Percentiles rank a stretch among this genome's conserved stretches.
These are phyloP conservation scores for Raffaelea albimanens DNA, from an alignment of 2,329 filamentous ascomycete genomes.

Conservation along the genomic window DNA sequence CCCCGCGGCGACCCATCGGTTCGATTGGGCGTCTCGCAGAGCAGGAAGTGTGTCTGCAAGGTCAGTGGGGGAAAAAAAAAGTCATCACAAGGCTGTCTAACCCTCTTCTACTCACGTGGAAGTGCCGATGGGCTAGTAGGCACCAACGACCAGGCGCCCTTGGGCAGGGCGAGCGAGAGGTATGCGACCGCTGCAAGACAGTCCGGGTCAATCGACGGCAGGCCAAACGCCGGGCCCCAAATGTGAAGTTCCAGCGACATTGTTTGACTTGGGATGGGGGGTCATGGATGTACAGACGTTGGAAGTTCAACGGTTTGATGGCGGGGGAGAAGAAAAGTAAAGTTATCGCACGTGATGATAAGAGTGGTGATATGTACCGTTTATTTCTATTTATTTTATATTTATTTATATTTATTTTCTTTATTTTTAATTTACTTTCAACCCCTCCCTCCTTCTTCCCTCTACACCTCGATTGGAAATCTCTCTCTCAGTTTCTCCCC, in stretches of 20 bases:
- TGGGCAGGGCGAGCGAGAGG: constrained; percentile 51
- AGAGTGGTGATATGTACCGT: too few relatives aligned
- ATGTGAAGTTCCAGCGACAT: constrained; percentile 67
- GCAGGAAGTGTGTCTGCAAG: constrained; percentile 44
- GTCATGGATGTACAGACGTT: too few relatives aligned
- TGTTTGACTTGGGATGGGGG: neutral
- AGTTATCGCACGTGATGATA: too few relatives aligned
- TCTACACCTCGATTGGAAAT: too few relatives aligned
- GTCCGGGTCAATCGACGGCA: constrained; percentile 85
- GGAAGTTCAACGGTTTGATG: too few relatives aligned
- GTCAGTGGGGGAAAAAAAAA: neutral
- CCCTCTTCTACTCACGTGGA: constrained; percentile 35
- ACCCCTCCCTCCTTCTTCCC: too few relatives aligned
- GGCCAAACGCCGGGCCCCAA: constrained; percentile 80
- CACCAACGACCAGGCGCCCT: constrained; percentile 57
- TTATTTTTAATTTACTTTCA: too few relatives aligned
- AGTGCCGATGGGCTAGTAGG: constrained; percentile 62
- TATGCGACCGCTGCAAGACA: constrained; percentile 79
- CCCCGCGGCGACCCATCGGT: constrained; percentile 46
- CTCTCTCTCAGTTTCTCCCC: too few relatives aligned
- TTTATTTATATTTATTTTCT: too few relatives aligned
- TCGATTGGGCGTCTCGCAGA: constrained; percentile 37
- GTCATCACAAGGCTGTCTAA: neutral
- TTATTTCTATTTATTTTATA: too few relatives aligned
- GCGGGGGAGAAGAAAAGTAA: too few relatives aligned